These are phyloP conservation scores for Physcomitrellopsis africana DNA, from an alignment of 225 moss, liverwort and hornwort species.

Conservation along the genomic window DNA sequence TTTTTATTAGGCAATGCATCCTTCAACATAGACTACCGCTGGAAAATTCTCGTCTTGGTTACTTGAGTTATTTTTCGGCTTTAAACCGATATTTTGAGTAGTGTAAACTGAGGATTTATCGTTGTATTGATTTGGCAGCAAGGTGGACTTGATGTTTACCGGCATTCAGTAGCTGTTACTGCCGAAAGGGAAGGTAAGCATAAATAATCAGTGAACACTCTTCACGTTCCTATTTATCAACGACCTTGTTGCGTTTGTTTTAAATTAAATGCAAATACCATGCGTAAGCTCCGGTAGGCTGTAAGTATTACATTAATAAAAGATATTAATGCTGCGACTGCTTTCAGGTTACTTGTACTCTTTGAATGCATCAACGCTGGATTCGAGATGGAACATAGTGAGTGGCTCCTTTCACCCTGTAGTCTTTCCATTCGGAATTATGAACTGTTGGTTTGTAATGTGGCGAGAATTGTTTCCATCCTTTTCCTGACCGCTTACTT, in stretches of 20 bases:
- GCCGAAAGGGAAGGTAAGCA: conserved; percentile 84
- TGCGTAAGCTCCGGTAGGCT: too few species aligned
- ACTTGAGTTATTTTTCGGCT: too few species aligned
- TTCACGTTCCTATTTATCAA: too few species aligned
- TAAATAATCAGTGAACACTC: not conserved
- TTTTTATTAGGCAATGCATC: not conserved
- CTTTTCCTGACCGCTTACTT: not conserved
- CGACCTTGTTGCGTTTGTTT: too few species aligned
- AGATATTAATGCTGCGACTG: conserved; percentile 5
- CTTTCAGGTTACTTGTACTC: conserved; percentile 86
- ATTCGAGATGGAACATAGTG: conserved; percentile 78
- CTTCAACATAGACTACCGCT: conserved; percentile 8
- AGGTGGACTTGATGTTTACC: conserved; percentile 69
- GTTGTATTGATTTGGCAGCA: conserved; percentile 54
- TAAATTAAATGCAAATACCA: too few species aligned
- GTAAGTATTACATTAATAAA: too few species aligned
- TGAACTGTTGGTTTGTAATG: not conserved
- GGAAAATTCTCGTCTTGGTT: not conserved
- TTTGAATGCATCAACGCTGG: conserved; percentile 86
- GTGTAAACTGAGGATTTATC: conserved; percentile 24
- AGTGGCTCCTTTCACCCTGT: conserved; percentile 22
- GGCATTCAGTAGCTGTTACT: conserved; percentile 93
- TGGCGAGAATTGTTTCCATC: conserved; percentile 15
- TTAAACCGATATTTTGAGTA: not conserved
- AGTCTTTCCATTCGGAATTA: not conserved